Evolutionary conservation across 257 asterid species (phyloP), one percentile per base, ranked within the genome.

Genomic region (Rauvolfia tetraphylla): DNA sequence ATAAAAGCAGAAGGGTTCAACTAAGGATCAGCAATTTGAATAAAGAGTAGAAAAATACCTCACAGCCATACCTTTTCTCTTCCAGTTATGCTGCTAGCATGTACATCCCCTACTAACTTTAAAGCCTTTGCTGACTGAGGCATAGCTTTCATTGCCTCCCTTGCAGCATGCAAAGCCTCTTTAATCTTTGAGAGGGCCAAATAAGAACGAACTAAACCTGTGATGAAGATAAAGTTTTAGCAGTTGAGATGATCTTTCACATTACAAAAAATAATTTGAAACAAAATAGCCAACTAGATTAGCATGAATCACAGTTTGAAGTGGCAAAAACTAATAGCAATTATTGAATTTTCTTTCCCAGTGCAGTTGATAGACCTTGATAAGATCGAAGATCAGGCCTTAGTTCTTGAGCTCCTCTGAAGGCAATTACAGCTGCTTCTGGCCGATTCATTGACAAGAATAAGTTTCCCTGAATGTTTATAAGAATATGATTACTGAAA

Each of bases 121-220:
- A 95, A 83, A 78, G 93, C 97, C 89, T 95, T 95, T 36, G 98
- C 95, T 1, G 99, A 95, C 81, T 95, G 99, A 63, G 99, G 99
- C 96, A 95, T 91, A 41, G 97, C 95, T 84, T 91, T 95, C 99
- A 95, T 91, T 81, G 99, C 99, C 80, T 95, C 98, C 85, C 98
- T 87, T 73, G 99, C 97, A 61, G 93, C 90, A 89, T 87, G 90
- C 83, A 95, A 79, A 68, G 98, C 99, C 81, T 95, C 99, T 86
- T 90, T 93, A 84, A 89, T 83, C 88, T 95, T 95, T 22, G 96
- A 89, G 74, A 95, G 87, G 36, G 91, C 93, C 76, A 95, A 87
- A 88, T 89, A 89, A 42, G 94, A 90, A 72, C 99, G 93, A 75
- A 95, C 99, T 81, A 95, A 81, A 80, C 98, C 97, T 93, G 59